A percentile compares a stretch with the other conserved stretches of the same genome.
Evolutionary conservation across 768 basidiomycete genomes (phyloP).

Genomic region (Lactarius deliciosus): DNA sequence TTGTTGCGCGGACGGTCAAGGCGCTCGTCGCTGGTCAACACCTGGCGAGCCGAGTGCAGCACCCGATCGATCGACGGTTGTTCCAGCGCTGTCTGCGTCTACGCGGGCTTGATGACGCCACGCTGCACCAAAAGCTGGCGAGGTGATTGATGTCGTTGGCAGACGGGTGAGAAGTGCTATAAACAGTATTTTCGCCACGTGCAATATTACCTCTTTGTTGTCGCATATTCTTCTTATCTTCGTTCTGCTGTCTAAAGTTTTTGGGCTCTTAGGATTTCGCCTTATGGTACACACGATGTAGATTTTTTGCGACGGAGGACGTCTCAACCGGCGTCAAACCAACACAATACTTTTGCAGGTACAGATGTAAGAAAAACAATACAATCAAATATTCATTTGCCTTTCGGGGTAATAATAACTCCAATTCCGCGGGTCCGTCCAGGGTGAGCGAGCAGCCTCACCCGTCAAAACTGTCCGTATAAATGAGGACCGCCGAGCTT

Average conservation of each 20-base stretch:
- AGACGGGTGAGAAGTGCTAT: background rate
- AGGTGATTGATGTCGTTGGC: constrained; percentile 32
- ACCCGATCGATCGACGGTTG: constrained; percentile 68
- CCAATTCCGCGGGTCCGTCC: background rate
- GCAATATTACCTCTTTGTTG: constrained; percentile 6
- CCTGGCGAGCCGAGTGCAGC: constrained; percentile 70
- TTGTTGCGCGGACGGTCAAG: constrained; percentile 80
- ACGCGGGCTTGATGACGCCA: constrained; percentile 59
- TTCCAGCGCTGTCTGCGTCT: constrained; percentile 74
- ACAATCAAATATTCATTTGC: background rate
- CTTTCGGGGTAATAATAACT: background rate
- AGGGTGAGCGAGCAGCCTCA: background rate
- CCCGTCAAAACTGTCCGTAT: constrained; percentile 8
- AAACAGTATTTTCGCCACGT: constrained; percentile 1
- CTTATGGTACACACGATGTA: constrained; percentile 13
- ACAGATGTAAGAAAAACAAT: background rate
- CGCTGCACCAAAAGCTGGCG: constrained; percentile 48
- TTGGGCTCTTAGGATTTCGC: constrained; percentile 15
- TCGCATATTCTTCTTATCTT: constrained; percentile 14
- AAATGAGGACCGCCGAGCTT: background rate
- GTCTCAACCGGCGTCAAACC: background rate
- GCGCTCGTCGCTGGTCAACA: constrained; percentile 80
- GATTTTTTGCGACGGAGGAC: background rate
- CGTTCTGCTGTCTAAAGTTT: constrained; percentile 1
- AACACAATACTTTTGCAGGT: background rate